Percentiles rank a stretch among this genome's conserved stretches.
These are phyloP conservation scores for Cordyceps javanica DNA, from an alignment of 2,329 filamentous ascomycete species.

Conservation along the genomic window DNA sequence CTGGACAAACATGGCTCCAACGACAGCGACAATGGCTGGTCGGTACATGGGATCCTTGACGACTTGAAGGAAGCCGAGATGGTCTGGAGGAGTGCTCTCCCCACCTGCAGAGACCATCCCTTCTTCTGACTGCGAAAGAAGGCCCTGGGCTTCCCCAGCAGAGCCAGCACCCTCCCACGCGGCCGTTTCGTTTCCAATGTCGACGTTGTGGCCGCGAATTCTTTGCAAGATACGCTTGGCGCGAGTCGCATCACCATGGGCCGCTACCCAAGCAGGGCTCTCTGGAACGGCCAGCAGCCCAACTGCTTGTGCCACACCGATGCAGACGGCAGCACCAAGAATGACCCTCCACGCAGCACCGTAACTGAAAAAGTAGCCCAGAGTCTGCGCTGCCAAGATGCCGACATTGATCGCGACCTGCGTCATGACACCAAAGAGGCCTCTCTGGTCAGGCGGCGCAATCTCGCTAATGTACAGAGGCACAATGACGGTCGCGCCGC, in stretches of 20 bases:
- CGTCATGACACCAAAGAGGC: conserved; percentile 78
- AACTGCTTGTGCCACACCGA: conserved; percentile 61
- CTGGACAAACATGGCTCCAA: conserved; percentile 88
- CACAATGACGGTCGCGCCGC: conserved; percentile 85
- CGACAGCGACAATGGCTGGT: conserved; percentile 71
- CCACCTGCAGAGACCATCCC: conserved; percentile 6
- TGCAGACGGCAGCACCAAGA: conserved; percentile 62
- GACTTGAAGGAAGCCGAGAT: conserved; percentile 59
- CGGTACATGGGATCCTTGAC: conserved; percentile 61
- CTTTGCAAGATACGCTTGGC: conserved; percentile 66
- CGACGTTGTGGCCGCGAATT: conserved; percentile 62
- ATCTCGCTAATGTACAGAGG: conserved; percentile 94
- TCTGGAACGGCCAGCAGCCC: conserved; percentile 77
- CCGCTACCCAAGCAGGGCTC: conserved; percentile 82
- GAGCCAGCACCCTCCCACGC: conserved; percentile 43
- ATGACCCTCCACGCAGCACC: conserved; percentile 79
- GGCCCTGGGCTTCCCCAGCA: conserved; percentile 59
- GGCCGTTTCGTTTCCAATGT: conserved; percentile 68
- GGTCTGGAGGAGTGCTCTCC: conserved; percentile 21
- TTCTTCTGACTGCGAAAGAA: conserved; percentile 43
- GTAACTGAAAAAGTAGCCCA: conserved; percentile 83
- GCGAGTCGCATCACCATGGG: conserved; percentile 49
- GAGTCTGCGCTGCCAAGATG: conserved; percentile 73
- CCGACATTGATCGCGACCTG: conserved; percentile 92
- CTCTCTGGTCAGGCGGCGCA: conserved; percentile 65